Conservation (phyloP, 345 rosid genomes). For the Arabidopsis suecica region DNA sequence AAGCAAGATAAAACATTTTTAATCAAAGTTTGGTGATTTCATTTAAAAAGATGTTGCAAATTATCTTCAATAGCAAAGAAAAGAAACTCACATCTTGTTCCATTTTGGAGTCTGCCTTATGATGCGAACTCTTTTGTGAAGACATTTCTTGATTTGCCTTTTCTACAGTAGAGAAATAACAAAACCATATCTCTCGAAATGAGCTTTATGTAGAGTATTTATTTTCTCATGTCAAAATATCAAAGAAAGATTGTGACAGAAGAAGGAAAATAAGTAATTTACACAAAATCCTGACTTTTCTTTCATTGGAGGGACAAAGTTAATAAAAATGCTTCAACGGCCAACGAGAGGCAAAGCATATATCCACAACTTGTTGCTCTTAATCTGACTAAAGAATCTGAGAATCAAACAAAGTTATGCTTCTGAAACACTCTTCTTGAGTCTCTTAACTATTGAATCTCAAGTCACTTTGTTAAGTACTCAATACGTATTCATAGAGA, state of each 20-base stretch:
- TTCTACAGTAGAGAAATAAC: background rate
- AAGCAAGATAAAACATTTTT: background rate
- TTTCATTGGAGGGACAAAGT: constrained; percentile 24
- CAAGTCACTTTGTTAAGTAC: too few relatives aligned
- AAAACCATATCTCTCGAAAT: background rate
- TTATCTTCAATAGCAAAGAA: background rate
- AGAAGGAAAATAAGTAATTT: background rate
- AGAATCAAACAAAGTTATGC: background rate
- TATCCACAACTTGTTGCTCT: constrained; percentile 26
- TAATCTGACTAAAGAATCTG: constrained; percentile 17
- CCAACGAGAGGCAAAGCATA: constrained; percentile 33
- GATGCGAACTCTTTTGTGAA: constrained; percentile 23
- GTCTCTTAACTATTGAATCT: background rate
- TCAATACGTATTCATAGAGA: too few relatives aligned
- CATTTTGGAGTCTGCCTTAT: constrained; percentile 27
- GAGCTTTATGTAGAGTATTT: constrained; percentile 12
- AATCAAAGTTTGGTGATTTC: background rate
- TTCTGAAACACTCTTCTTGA: constrained; percentile 16
- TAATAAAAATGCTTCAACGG: constrained; percentile 8
- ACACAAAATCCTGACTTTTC: background rate
- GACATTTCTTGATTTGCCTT: constrained; percentile 8
- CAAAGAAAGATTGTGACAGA: background rate
- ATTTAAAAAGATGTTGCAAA: background rate
- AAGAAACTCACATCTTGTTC: constrained; percentile 31
- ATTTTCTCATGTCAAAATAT: background rate